Evolutionary conservation across 331 rosid genomes (phyloP).

Genomic region (Malus hybrid): DNA sequence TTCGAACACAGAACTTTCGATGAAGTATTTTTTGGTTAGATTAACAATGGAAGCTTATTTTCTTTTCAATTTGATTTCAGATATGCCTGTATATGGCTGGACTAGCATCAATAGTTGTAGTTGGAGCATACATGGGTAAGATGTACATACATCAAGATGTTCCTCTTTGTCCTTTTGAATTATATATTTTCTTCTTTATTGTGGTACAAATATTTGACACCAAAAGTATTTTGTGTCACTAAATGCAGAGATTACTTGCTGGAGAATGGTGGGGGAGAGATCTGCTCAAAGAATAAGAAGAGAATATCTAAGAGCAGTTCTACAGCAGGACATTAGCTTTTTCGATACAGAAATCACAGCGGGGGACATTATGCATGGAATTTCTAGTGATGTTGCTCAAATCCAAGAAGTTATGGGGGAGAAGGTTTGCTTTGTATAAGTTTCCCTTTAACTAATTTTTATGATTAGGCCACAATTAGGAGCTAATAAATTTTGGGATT

Average conservation of each 20-base stretch:
- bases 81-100: constrained; percentile 55
- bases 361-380: constrained; percentile 85
- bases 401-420: constrained; percentile 96
- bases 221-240: background rate
- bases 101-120: constrained; percentile 51
- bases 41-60: background rate
- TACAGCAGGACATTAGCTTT: constrained; percentile 61
- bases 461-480: background rate
- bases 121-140: constrained; percentile 86
- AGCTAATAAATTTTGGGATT: background rate
- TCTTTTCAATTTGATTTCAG: constrained; percentile 31
- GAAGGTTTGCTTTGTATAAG: constrained; percentile 40
- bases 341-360: constrained; percentile 61
- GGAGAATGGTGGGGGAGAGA: constrained; percentile 90
- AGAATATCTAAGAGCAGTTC: constrained; percentile 59
- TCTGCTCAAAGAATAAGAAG: constrained; percentile 77
- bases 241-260: constrained; percentile 80
- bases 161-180: background rate
- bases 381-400: constrained; percentile 91
- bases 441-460: background rate
- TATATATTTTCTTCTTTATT: background rate
- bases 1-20: too few relatives aligned
- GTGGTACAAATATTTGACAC: background rate
- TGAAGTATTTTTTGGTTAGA: background rate
- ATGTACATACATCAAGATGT: background rate